These are phyloP conservation scores for Osmanthus fragrans DNA, from an alignment of 257 asterid species.

Conservation along the genomic window DNA sequence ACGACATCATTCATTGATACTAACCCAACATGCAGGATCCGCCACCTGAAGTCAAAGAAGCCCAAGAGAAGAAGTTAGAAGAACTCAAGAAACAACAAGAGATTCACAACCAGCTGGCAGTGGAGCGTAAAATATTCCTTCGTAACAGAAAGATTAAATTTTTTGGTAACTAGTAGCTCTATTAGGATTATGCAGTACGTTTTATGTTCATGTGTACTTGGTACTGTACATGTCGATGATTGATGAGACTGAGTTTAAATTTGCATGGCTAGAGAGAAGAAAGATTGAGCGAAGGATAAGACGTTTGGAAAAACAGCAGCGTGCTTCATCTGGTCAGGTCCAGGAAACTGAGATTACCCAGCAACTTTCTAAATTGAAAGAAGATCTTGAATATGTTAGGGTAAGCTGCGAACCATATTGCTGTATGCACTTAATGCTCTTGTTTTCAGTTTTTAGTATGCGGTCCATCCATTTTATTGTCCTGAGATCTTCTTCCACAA, in stretches of 20 bases:
- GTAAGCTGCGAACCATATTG: conserved; percentile 41
- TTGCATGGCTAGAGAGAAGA: conserved; percentile 69
- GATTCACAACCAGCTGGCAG: conserved; percentile 64
- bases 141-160: conserved; percentile 76
- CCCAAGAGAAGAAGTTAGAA: conserved; percentile 76
- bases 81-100: conserved; percentile 87
- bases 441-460: neutral
- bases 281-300: conserved; percentile 79
- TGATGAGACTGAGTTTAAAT: conserved; percentile 12
- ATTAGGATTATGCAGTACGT: neutral
- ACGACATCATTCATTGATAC: conserved; percentile 1
- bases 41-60: conserved; percentile 69
- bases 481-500: neutral
- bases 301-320: conserved; percentile 88
- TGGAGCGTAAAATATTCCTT: conserved; percentile 72
- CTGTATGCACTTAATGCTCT: neutral
- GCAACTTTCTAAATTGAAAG: conserved; percentile 74
- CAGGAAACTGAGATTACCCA: conserved; percentile 66
- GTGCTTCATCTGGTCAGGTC: conserved; percentile 55
- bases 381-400: conserved; percentile 94
- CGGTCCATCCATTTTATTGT: conserved; percentile 10
- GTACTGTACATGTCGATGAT: neutral
- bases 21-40: conserved; percentile 55
- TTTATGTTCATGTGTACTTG: neutral
- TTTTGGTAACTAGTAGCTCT: conserved; percentile 56